phyloP scores from a whole-genome alignment of 495 filamentous ascomycete species.

The Lepidopterella palustris region DNA sequence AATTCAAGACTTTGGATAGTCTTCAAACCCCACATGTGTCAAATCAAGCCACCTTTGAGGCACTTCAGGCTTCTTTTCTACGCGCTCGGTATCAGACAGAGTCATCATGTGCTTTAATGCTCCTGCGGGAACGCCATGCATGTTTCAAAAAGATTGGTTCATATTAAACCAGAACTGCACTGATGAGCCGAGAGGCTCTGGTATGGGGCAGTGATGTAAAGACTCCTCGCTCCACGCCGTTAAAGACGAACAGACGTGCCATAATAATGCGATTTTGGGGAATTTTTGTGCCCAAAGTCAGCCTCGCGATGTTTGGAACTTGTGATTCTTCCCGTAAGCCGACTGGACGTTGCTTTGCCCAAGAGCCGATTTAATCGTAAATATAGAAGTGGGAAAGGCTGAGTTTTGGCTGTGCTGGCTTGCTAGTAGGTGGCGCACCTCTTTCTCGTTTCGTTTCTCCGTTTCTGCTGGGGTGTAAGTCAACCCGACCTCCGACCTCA shows the following conservation, averaged over 20 bases:
- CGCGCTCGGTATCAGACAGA: background rate
- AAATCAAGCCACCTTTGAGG: background rate
- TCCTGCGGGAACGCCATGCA: background rate
- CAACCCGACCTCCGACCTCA: too few relatives aligned
- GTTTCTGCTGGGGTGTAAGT: too few relatives aligned
- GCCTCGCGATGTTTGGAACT: background rate
- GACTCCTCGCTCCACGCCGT: background rate
- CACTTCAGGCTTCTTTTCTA: background rate
- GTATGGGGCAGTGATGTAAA: background rate
- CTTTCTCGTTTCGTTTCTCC: too few relatives aligned
- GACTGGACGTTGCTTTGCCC: background rate
- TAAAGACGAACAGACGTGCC: background rate
- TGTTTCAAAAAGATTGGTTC: background rate
- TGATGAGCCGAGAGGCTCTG: background rate
- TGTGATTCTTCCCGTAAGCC: background rate
- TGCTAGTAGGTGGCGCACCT: background rate
- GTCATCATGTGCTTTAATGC: background rate
- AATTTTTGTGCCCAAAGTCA: background rate
- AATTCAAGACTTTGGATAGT: background rate
- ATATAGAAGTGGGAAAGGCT: background rate
- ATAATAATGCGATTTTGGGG: background rate
- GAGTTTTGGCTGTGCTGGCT: conserved; percentile 1
- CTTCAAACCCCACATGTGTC: background rate
- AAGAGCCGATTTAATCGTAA: background rate
- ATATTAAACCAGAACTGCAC: background rate